These are phyloP conservation scores for Chrysanthemum lavandulifolium DNA, from an alignment of 129 eudicot species.

Conservation along the genomic window DNA sequence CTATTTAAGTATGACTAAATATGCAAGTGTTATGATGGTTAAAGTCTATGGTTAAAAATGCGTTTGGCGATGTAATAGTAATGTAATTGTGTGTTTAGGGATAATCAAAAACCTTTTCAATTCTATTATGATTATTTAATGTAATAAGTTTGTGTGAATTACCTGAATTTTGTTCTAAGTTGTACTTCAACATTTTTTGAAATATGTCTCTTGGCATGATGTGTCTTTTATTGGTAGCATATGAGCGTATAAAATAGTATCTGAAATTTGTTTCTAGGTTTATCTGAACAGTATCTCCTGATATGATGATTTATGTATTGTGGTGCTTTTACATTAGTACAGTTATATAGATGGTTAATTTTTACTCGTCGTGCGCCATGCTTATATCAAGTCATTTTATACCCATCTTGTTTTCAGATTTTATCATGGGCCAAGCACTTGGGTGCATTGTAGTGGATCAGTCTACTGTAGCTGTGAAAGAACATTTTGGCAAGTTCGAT, in stretches of 20 bases:
- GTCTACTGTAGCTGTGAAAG: constrained; percentile 67
- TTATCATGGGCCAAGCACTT: constrained; percentile 52
- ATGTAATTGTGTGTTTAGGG: too few relatives aligned
- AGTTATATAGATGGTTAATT: too few relatives aligned
- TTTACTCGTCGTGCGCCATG: background rate
- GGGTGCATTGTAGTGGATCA: constrained; percentile 71
- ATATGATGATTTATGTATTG: too few relatives aligned
- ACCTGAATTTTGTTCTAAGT: background rate
- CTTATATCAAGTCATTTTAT: background rate
- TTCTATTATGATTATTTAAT: too few relatives aligned
- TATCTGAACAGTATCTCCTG: too few relatives aligned
- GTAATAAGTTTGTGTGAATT: background rate
- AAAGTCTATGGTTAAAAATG: too few relatives aligned
- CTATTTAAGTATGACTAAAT: background rate
- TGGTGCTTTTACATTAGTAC: too few relatives aligned
- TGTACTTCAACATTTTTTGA: background rate
- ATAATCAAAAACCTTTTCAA: too few relatives aligned
- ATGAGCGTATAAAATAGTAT: background rate
- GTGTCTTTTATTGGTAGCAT: background rate
- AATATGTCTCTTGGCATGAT: background rate
- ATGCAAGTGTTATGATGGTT: constrained; percentile 1
- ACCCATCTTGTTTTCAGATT: constrained; percentile 17
- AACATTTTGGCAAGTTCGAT: constrained; percentile 57
- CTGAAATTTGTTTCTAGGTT: too few relatives aligned
- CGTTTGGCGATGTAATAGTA: too few relatives aligned